A percentile compares a stretch with the other conserved stretches of the same genome.
Conservation (phyloP, 257 asterid genomes). For the Scutellaria barbata region DNA sequence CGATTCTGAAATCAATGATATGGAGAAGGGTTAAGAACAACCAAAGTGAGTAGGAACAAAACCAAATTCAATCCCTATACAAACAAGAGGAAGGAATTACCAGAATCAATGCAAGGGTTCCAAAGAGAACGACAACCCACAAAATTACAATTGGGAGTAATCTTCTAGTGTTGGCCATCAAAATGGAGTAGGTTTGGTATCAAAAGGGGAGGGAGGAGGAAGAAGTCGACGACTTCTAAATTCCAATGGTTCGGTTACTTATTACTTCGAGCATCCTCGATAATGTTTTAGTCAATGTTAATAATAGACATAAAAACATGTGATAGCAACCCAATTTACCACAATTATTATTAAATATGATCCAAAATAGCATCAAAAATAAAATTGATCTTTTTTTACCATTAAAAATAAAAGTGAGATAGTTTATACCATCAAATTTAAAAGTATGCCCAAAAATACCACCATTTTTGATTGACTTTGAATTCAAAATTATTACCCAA, state of each 20-base stretch:
- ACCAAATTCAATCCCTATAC: conserved; percentile 16
- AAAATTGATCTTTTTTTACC: no score
- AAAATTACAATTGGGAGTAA: conserved; percentile 53
- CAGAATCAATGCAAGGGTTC: conserved; percentile 72
- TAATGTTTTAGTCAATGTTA: no score
- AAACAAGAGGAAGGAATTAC: conserved; percentile 36
- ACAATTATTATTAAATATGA: no score
- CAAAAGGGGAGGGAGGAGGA: not conserved
- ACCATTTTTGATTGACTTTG: no score
- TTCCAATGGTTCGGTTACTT: not conserved
- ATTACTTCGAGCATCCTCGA: no score
- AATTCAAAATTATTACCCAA: no score
- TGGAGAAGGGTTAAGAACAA: conserved; percentile 3
- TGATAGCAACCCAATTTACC: no score
- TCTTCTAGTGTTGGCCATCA: conserved; percentile 53
- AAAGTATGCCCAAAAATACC: no score
- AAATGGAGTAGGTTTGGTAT: conserved; percentile 3
- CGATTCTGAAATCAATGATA: conserved; percentile 56
- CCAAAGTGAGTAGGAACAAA: not conserved
- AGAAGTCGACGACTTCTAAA: not conserved
- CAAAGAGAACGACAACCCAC: conserved; percentile 74
- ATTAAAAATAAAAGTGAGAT: no score
- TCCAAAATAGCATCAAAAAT: no score
- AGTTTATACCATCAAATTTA: no score
- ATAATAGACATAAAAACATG: no score